These are phyloP conservation scores for Quercus dentata DNA, from an alignment of 306 rosid genomes.

Conservation along the genomic window DNA sequence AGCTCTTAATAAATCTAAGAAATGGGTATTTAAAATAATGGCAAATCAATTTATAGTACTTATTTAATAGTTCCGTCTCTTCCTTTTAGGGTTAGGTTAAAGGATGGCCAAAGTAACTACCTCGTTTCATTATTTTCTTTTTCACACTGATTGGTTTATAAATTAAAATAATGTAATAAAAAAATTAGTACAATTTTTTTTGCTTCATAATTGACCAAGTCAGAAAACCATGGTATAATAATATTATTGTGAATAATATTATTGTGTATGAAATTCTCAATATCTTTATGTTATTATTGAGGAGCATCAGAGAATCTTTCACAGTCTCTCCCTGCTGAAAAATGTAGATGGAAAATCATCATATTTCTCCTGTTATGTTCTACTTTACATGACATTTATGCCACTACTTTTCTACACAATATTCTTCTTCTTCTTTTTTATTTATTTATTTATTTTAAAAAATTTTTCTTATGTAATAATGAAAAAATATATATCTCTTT, in stretches of 20 bases:
- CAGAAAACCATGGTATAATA: not conserved
- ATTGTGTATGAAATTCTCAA: not conserved
- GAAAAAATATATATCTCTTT: not conserved
- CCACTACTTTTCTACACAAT: not conserved
- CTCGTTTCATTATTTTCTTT: not conserved
- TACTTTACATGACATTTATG: not conserved
- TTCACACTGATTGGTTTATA: not conserved
- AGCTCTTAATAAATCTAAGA: not conserved
- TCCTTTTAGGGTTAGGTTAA: constrained; percentile 23
- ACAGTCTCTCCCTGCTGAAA: constrained; percentile 1
- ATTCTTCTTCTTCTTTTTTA: not conserved
- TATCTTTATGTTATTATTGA: constrained; percentile 13
- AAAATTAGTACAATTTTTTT: not conserved
- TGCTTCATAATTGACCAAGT: constrained; percentile 17
- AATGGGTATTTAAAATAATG: not conserved
- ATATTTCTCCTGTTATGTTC: not conserved
- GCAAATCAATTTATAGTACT: not conserved
- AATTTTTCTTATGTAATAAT: not conserved
- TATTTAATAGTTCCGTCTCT: not conserved
- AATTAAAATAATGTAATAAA: not conserved
- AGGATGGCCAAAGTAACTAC: not conserved
- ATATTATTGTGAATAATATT: not conserved
- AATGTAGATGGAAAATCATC: constrained; percentile 14
- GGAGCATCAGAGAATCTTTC: constrained; percentile 28
- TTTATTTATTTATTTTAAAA: too few species aligned